Percentiles rank a stretch among this genome's conserved stretches.
Evolutionary conservation across 2,329 filamentous ascomycete species (phyloP).

Genomic region (Colletotrichum paranaense): DNA sequence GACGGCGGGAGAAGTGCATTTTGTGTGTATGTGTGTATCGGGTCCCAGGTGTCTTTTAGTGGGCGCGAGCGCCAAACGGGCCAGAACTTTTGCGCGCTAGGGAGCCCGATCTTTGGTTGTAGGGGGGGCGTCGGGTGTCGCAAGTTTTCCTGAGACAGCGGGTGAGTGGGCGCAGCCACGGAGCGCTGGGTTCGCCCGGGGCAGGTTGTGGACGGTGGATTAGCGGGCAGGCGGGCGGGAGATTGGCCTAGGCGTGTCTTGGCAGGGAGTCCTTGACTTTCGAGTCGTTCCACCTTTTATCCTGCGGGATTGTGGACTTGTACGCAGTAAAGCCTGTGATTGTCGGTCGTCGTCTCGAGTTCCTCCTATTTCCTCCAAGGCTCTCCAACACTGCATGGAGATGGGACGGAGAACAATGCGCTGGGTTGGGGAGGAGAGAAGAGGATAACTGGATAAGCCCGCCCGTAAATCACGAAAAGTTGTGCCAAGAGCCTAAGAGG

Average conservation of each 20-base stretch:
- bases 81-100: background rate
- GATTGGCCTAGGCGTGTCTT: constrained; percentile 13
- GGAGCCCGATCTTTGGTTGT: background rate
- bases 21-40: background rate
- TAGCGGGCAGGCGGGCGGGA: constrained; percentile 5
- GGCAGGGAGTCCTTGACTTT: background rate
- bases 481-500: background rate
- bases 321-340: background rate
- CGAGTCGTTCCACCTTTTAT: background rate
- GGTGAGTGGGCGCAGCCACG: background rate
- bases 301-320: background rate
- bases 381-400: background rate
- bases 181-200: too few species aligned
- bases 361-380: background rate
- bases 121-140: background rate
- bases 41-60: background rate
- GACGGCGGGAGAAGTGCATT: constrained; percentile 25
- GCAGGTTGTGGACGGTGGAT: background rate
- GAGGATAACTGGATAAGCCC: background rate
- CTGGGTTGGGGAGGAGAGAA: too few species aligned
- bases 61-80: background rate
- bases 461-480: background rate
- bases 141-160: background rate
- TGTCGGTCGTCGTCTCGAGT: background rate
- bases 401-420: background rate